A percentile compares a stretch with the other conserved stretches of the same genome.
Conservation (phyloP, 306 rosid species). For the Fragaria vesca region DNA sequence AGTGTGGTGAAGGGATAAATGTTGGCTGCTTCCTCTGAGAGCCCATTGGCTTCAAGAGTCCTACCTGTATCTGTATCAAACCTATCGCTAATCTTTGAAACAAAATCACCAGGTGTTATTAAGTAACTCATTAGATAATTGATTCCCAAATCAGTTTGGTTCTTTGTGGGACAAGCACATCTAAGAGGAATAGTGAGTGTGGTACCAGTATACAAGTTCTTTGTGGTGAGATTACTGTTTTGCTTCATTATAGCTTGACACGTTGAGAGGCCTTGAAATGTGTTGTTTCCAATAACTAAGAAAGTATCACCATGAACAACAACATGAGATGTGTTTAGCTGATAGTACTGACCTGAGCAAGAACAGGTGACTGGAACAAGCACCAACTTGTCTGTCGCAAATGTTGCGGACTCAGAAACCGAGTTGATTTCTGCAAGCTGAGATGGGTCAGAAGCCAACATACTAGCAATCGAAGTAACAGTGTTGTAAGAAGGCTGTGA, state of each 20-base stretch:
- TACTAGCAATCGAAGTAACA: constrained; percentile 56
- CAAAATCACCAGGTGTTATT: constrained; percentile 38
- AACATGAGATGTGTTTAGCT: constrained; percentile 54
- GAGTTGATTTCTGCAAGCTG: constrained; percentile 52
- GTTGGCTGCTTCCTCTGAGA: constrained; percentile 23
- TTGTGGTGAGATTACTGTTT: constrained; percentile 20
- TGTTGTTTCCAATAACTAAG: constrained; percentile 39
- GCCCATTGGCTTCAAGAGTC: constrained; percentile 59
- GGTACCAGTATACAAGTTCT: constrained; percentile 32
- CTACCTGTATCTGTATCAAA: constrained; percentile 34
- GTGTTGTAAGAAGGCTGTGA: constrained; percentile 58
- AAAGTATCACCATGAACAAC: constrained; percentile 30
- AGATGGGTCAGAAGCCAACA: constrained; percentile 55
- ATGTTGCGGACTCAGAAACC: constrained; percentile 43
- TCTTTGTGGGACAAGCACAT: constrained; percentile 91
- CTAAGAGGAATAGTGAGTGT: constrained; percentile 64
- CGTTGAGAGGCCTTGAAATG: constrained; percentile 72
- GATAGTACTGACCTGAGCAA: constrained; percentile 63
- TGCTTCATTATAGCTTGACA: constrained; percentile 68
- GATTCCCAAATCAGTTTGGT: constrained; percentile 52
- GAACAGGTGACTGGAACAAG: constrained; percentile 75
- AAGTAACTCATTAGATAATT: constrained; percentile 61
- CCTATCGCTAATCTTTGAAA: constrained; percentile 28
- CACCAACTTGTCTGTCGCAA: constrained; percentile 49
- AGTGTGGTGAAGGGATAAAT: constrained; percentile 57